Conservation (phyloP, 306 rosid genomes). For the Prunus campanulata region DNA sequence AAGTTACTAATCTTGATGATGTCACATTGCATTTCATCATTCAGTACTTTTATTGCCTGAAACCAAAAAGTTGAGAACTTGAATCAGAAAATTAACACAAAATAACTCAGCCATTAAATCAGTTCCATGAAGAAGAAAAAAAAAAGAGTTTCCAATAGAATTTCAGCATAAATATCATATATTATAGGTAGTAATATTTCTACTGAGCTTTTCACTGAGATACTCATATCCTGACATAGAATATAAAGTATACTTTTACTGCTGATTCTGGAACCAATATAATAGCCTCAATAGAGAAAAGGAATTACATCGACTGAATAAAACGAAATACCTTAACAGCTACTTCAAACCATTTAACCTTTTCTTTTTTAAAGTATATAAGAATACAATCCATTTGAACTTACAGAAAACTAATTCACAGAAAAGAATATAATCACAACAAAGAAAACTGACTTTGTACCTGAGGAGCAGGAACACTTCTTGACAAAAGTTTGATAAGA, state of each 20-base stretch:
- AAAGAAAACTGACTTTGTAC: constrained; percentile 23
- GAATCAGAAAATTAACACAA: constrained; percentile 9
- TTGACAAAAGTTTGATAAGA: constrained; percentile 80
- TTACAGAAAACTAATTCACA: neutral
- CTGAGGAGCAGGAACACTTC: constrained; percentile 96
- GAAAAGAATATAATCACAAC: neutral
- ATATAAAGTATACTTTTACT: neutral
- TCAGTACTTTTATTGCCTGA: constrained; percentile 78
- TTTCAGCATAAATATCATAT: neutral
- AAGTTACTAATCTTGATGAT: constrained; percentile 73
- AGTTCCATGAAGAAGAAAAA: neutral
- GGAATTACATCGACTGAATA: neutral
- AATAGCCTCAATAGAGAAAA: neutral
- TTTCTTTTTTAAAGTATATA: too few species aligned
- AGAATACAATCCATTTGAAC: neutral
- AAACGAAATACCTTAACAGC: neutral
- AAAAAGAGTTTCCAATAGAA: neutral
- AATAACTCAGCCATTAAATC: neutral
- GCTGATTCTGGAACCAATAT: neutral
- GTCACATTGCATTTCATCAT: constrained; percentile 86
- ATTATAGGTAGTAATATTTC: neutral
- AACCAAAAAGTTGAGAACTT: constrained; percentile 5
- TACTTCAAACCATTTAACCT: neutral
- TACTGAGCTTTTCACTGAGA: neutral
- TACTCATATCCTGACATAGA: neutral